Evolutionary conservation across 345 rosid species (phyloP).

Genomic region (Dipteronia sinensis): DNA sequence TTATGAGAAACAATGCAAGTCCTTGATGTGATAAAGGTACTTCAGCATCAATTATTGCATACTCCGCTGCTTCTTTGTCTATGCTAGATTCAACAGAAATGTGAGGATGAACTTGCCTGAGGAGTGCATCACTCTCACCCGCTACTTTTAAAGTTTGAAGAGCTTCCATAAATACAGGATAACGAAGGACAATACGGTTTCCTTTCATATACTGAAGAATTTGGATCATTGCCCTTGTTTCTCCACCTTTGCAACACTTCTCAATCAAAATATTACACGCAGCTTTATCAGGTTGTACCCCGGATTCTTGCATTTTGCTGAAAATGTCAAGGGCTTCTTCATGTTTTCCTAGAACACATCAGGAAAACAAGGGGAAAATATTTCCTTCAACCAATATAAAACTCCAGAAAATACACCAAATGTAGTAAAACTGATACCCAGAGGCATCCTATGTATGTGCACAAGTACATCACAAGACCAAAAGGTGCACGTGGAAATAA

Average conservation of each 20-base stretch:
- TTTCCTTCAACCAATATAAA: slow-evolving; percentile 10
- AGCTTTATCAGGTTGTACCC: slow-evolving; percentile 86
- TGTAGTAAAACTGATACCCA: slow-evolving; percentile 11
- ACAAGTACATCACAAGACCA: background rate
- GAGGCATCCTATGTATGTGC: slow-evolving; percentile 3
- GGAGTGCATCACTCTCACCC: slow-evolving; percentile 53
- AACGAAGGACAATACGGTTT: slow-evolving; percentile 56
- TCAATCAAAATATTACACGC: slow-evolving; percentile 77
- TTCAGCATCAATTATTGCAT: slow-evolving; percentile 15
- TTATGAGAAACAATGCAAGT: slow-evolving; percentile 55
- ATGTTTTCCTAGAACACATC: slow-evolving; percentile 55
- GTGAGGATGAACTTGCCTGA: slow-evolving; percentile 74
- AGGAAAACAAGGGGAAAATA: slow-evolving; percentile 17
- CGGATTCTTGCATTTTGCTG: slow-evolving; percentile 75
- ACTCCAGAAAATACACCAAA: slow-evolving; percentile 15
- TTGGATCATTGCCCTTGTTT: slow-evolving; percentile 41
- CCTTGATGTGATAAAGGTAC: slow-evolving; percentile 42
- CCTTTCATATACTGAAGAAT: slow-evolving; percentile 71
- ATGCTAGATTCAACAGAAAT: slow-evolving; percentile 36
- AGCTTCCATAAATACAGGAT: slow-evolving; percentile 66
- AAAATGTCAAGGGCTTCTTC: slow-evolving; percentile 72
- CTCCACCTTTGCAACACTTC: slow-evolving; percentile 62
- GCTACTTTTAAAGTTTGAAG: slow-evolving; percentile 45
- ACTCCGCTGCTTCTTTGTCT: slow-evolving; percentile 24
- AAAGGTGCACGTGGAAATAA: slow-evolving; percentile 5